These are phyloP conservation scores for Rhizopus sp. DNA, from an alignment of 371 early-diverging fungal species.

Conservation along the genomic window DNA sequence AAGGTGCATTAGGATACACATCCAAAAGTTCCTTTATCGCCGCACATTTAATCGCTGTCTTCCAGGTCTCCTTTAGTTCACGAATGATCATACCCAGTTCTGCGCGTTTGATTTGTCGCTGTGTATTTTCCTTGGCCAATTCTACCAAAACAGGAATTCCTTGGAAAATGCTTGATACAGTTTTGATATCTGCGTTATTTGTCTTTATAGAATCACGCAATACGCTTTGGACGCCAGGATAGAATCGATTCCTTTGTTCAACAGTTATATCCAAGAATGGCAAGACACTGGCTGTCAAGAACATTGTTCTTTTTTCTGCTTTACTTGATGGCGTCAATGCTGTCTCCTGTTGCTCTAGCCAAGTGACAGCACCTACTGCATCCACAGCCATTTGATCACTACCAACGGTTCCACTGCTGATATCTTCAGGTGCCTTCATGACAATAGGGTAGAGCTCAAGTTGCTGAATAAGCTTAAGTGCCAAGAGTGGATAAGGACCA, in stretches of 20 bases:
- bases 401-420: conserved; percentile 33
- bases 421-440: conserved; percentile 50
- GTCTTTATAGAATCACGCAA: conserved; percentile 45
- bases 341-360: conserved; percentile 29
- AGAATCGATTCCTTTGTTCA: conserved; percentile 32
- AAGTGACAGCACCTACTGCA: conserved; percentile 49
- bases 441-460: conserved; percentile 60
- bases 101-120: conserved; percentile 22
- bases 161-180: conserved; percentile 46
- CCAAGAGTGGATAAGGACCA: conserved; percentile 56
- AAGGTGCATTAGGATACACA: conserved; percentile 10
- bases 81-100: conserved; percentile 58
- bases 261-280: conserved; percentile 44
- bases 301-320: conserved; percentile 18
- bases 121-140: conserved; percentile 26
- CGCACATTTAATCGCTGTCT: conserved; percentile 59
- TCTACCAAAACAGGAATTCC: conserved; percentile 27
- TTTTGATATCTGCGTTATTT: conserved; percentile 45
- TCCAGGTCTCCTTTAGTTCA: conserved; percentile 63
- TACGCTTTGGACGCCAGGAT: conserved; percentile 38
- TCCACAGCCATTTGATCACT: conserved; percentile 38
- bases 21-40: conserved; percentile 55
- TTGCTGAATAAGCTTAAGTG: conserved; percentile 52
- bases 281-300: conserved; percentile 36
- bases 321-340: conserved; percentile 7